Conservation (phyloP, 306 rosid genomes). For the Trifolium repens region DNA sequence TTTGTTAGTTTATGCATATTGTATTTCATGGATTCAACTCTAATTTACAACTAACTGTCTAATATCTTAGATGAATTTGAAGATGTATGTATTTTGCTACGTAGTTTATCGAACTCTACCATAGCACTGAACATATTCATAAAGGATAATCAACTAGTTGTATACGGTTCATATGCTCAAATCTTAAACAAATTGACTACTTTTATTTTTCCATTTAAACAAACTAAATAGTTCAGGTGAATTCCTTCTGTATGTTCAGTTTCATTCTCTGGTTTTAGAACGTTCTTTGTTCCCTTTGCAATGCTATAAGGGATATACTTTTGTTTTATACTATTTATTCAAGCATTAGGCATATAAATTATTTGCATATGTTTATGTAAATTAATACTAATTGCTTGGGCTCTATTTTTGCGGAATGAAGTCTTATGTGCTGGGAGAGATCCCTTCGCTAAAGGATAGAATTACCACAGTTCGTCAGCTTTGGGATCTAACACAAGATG, state of each 20-base stretch:
- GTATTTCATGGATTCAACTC: constrained; percentile 23
- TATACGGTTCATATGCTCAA: neutral
- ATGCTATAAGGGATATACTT: constrained; percentile 16
- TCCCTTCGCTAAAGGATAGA: constrained; percentile 83
- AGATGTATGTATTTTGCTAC: constrained; percentile 17
- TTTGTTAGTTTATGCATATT: constrained; percentile 21
- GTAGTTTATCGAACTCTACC: neutral
- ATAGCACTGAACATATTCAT: neutral
- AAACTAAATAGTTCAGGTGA: constrained; percentile 8
- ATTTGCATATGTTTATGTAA: constrained; percentile 12
- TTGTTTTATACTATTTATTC: neutral
- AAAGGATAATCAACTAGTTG: neutral
- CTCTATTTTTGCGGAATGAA: constrained; percentile 54
- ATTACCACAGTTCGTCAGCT: constrained; percentile 91
- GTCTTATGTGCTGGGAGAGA: constrained; percentile 98
- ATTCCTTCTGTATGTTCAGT: constrained; percentile 8
- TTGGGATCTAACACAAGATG: constrained; percentile 86
- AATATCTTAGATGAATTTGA: constrained; percentile 10
- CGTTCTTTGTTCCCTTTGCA: constrained; percentile 2
- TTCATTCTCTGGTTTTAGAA: constrained; percentile 20
- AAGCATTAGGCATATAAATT: constrained; percentile 12
- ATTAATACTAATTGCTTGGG: constrained; percentile 42
- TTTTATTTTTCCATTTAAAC: neutral
- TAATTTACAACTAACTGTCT: neutral
- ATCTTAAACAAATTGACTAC: constrained; percentile 4